Evolutionary conservation across 305 asterid species (phyloP).

Genomic region (Fraxinus dipetala): DNA sequence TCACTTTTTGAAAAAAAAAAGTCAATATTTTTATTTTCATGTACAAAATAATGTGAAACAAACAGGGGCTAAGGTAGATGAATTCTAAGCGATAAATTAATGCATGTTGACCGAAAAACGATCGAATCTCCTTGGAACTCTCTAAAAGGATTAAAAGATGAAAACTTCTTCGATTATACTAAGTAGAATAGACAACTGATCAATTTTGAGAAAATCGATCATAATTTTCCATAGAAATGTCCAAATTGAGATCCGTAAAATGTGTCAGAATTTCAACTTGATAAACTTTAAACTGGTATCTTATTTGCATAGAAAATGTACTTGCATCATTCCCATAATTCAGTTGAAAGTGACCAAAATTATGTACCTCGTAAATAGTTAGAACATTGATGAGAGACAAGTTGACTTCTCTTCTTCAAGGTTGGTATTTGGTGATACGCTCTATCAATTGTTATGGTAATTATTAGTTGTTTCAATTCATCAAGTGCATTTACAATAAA

Average conservation of each 20-base stretch:
- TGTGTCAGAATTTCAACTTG: not conserved
- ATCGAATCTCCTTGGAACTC: not conserved
- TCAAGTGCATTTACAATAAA: not conserved
- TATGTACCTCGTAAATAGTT: not conserved
- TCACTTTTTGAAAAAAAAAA: no score
- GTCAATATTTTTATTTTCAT: no score
- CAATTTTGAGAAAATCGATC: not conserved
- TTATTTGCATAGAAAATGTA: not conserved
- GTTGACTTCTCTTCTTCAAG: not conserved
- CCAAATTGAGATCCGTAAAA: not conserved
- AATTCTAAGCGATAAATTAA: not conserved
- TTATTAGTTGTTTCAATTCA: not conserved
- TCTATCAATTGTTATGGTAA: not conserved
- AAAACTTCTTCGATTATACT: not conserved
- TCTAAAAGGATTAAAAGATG: not conserved
- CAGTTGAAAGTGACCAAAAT: not conserved
- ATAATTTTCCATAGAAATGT: not conserved
- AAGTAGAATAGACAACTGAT: not conserved
- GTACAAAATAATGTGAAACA: no score
- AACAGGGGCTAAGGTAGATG: not conserved
- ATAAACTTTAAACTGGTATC: not conserved
- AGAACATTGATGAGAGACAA: not conserved
- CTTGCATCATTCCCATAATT: not conserved
- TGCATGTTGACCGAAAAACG: not conserved
- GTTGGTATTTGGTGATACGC: not conserved